Evolutionary conservation across 2,329 filamentous ascomycete genomes (phyloP), one percentile per base, ranked within the genome.

Genomic region (Pyricularia sp.): DNA sequence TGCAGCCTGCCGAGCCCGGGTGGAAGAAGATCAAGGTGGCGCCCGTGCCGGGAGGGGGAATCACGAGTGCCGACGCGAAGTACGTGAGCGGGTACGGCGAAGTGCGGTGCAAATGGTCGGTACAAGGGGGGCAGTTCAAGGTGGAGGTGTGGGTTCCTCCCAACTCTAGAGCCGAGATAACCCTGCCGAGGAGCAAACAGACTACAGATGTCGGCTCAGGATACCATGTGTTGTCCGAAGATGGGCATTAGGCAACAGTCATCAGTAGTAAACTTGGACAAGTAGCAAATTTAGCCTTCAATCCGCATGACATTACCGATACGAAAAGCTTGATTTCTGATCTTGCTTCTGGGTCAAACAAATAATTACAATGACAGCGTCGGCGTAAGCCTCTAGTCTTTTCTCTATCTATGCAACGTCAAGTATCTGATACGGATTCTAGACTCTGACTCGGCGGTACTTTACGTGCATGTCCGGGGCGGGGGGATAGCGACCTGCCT

Each of bases 21-120:
- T 79, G 78, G 77, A 74, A 73, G 69, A 70, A 55, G 4, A 71
- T 76, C 9, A 66, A 59, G 12, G 74, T 79, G 3, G 69, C 70
- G 17, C 77, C 77, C 3, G 69, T 74, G 67, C 77, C 76, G 0
- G 77, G 76, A 0, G 75, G 75, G 6, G 72, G 69, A 11, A 67
- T 78, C 30, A 69, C 66, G 7, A 23, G 59, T 23, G 70, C 77
- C 2, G 71, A 75, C 28, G 69, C 77, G 4, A 71, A 67, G 28
- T 78, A 74, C 69, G 61, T 77, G 2, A 77, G 76, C n/a, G 73
- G 75, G 1, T 79, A 80, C 65, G 78, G 79, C 0, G 69, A 70
- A 36, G 71, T 79, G 23, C 69, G 69, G 30, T 72, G 72, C 1
- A 67, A 74, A 7, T 79, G 78, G 79, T 26, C 64, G 9, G 66